A percentile compares a stretch with the other conserved stretches of the same genome.
Conservation (phyloP, 805 yeast species). For the Monosporozyma yasuniensis region DNA sequence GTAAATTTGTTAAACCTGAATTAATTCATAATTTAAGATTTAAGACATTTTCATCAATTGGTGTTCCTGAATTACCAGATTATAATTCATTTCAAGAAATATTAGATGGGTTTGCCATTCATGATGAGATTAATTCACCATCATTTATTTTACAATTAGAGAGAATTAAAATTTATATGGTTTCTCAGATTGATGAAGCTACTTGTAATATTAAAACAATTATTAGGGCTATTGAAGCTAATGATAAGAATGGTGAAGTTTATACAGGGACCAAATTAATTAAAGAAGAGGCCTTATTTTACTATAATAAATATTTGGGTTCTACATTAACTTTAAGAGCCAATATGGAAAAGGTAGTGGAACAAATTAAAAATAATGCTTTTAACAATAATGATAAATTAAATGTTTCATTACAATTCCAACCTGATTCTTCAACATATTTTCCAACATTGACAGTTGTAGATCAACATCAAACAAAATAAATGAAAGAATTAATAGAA, state of each 20-base stretch:
- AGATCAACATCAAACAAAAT: not conserved
- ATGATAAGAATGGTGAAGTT: slow-evolving; percentile 15
- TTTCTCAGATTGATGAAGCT: slow-evolving; percentile 14
- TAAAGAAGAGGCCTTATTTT: slow-evolving; percentile 23
- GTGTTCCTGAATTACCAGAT: slow-evolving; percentile 59
- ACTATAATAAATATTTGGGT: slow-evolving; percentile 22
- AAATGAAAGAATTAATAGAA: no score
- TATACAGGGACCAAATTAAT: slow-evolving; percentile 24
- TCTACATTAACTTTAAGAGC: slow-evolving; percentile 10
- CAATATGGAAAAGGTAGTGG: slow-evolving; percentile 6
- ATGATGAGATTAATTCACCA: slow-evolving; percentile 9
- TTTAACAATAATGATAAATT: not conserved
- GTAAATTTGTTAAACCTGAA: slow-evolving; percentile 23
- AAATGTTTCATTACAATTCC: slow-evolving; percentile 1
- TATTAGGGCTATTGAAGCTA: slow-evolving; percentile 14
- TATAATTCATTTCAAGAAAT: slow-evolving; percentile 27
- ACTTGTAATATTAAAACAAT: slow-evolving; percentile 10
- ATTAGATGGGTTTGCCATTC: slow-evolving; percentile 14
- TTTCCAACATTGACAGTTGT: slow-evolving; percentile 15
- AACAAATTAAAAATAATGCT: not conserved
- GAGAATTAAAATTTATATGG: slow-evolving; percentile 12
- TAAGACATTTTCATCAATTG: slow-evolving; percentile 74
- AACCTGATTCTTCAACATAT: slow-evolving; percentile 11
- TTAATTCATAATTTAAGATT: slow-evolving; percentile 49
- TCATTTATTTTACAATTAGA: slow-evolving; percentile 12